These are phyloP conservation scores for Lodderomyces elongisporus DNA, from an alignment of 1,139 yeast species.

Conservation along the genomic window DNA sequence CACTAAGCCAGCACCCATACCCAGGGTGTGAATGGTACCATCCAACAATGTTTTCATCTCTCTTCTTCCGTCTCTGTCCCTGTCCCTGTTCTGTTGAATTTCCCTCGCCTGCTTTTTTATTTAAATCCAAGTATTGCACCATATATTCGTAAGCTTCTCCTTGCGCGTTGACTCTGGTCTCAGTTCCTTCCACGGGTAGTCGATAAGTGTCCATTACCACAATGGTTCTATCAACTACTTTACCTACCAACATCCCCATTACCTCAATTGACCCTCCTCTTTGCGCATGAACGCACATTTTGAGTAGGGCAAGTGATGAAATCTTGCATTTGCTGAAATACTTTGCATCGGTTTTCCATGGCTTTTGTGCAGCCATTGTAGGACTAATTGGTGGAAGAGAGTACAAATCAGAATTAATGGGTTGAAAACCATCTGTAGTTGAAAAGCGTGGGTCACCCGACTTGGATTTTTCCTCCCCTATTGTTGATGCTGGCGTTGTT, in stretches of 20 bases:
- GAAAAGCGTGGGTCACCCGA: too few relatives aligned
- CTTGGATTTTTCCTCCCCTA: conserved; percentile 1
- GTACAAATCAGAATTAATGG: conserved; percentile 5
- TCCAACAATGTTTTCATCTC: conserved; percentile 69
- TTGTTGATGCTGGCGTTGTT: not conserved
- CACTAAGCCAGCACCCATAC: conserved; percentile 91
- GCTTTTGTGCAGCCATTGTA: conserved; percentile 18
- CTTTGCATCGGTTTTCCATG: conserved; percentile 45
- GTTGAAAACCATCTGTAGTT: too few relatives aligned
- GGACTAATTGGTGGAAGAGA: conserved; percentile 12
- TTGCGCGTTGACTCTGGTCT: conserved; percentile 91
- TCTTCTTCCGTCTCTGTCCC: conserved; percentile 9
- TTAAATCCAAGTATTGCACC: conserved; percentile 71
- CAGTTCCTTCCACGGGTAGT: conserved; percentile 93
- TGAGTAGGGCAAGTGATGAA: conserved; percentile 69
- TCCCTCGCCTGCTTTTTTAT: conserved; percentile 33
- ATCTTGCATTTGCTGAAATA: conserved; percentile 65
- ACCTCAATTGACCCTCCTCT: conserved; percentile 88
- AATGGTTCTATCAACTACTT: conserved; percentile 52
- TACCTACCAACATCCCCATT: conserved; percentile 93
- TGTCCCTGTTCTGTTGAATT: conserved; percentile 17
- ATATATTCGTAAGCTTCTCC: conserved; percentile 92
- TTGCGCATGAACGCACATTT: conserved; percentile 80
- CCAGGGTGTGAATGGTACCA: conserved; percentile 99
- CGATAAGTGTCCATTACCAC: conserved; percentile 80